Percentiles rank a stretch among this genome's conserved stretches.
Conservation (phyloP, 768 basidiomycete species). For the Chalciporus piperatus region DNA sequence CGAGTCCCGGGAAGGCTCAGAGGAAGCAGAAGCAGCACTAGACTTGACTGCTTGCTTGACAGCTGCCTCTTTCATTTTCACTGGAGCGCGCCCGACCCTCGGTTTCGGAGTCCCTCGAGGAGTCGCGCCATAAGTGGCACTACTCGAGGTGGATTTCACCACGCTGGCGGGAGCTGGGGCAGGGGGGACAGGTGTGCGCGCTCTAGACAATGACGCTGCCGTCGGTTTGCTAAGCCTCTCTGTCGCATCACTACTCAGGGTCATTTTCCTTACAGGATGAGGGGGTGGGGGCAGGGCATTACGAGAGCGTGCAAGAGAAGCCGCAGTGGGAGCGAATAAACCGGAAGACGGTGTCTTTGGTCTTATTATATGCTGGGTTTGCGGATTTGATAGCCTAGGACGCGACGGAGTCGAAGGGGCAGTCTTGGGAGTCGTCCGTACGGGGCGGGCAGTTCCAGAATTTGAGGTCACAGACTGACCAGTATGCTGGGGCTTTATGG, state of each 20-base stretch:
- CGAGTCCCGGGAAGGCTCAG: conserved; percentile 21
- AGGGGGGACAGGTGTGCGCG: conserved; percentile 35
- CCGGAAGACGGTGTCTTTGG: conserved; percentile 66
- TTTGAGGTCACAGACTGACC: conserved; percentile 40
- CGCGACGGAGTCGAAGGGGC: conserved; percentile 33
- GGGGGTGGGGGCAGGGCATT: conserved; percentile 47
- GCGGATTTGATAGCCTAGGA: conserved; percentile 35
- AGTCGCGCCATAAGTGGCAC: conserved; percentile 23
- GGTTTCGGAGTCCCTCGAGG: conserved; percentile 31
- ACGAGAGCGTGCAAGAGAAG: conserved; percentile 71
- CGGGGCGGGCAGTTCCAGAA: conserved; percentile 26
- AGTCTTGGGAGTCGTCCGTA: conserved; percentile 25
- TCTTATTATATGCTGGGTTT: conserved; percentile 26
- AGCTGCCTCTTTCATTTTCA: conserved; percentile 23
- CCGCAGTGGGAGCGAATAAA: conserved; percentile 79
- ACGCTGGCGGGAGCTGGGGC: conserved; percentile 23
- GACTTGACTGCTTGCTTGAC: conserved; percentile 17
- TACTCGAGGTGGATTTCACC: conserved; percentile 28
- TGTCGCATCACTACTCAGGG: conserved; percentile 49
- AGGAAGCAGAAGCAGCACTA: conserved; percentile 22
- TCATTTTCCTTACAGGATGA: conserved; percentile 52
- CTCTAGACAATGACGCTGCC: conserved; percentile 68
- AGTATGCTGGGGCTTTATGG: conserved; percentile 39
- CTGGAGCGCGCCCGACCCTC: conserved; percentile 24
- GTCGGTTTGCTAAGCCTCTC: conserved; percentile 82